phyloP scores from a whole-genome alignment of 139 green algal genomes.

The Chlorella vulgaris region DNA sequence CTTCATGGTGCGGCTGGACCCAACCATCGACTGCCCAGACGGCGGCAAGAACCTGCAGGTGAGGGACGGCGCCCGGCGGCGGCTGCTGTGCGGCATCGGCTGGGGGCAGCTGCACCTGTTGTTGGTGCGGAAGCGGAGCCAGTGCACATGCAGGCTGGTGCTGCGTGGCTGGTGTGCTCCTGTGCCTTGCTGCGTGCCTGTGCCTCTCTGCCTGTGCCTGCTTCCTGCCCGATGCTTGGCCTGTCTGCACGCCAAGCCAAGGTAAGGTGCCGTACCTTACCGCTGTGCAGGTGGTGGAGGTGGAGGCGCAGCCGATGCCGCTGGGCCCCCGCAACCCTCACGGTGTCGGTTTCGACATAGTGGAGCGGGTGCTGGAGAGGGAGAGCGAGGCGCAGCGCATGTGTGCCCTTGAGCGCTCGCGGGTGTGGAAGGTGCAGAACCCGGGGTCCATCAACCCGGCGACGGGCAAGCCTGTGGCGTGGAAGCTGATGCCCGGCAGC shows the following conservation, averaged over 20 bases:
- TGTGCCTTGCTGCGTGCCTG: too few relatives aligned
- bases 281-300: conserved; percentile 53
- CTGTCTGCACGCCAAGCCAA: neutral
- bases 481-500: conserved; percentile 72
- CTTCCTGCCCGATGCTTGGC: neutral
- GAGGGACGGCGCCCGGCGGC: neutral
- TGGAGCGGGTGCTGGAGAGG: conserved; percentile 67
- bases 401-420: conserved; percentile 44
- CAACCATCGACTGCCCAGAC: conserved; percentile 72
- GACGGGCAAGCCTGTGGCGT: conserved; percentile 61
- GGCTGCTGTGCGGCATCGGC: neutral
- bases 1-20: conserved; percentile 82
- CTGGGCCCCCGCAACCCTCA: conserved; percentile 75
- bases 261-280: neutral
- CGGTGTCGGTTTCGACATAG: conserved; percentile 73
- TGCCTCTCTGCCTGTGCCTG: too few relatives aligned
- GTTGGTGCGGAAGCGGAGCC: too few relatives aligned
- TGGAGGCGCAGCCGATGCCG: conserved; percentile 66
- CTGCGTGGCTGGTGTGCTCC: too few relatives aligned
- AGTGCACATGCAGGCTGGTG: too few relatives aligned
- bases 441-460: conserved; percentile 36
- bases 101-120: neutral
- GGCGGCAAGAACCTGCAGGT: conserved; percentile 66
- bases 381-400: conserved; percentile 60
- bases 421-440: conserved; percentile 79